Base-by-base conservation (phyloP, 371 early-diverging fungal species). In the Nosema muscidifuracis region DNA sequence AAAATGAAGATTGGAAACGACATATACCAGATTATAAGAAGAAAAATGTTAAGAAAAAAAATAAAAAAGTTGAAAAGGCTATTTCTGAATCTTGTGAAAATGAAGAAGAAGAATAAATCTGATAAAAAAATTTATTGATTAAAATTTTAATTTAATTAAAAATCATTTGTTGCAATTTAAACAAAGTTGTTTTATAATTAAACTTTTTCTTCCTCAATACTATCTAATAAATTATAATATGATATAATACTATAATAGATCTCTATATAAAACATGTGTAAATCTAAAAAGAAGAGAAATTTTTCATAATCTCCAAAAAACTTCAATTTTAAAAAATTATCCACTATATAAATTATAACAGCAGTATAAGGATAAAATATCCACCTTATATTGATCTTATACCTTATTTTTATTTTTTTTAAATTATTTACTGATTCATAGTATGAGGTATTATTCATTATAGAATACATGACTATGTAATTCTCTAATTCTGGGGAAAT, bases 11-110 rank as follows among this genome's bases (percentile, higher is more conserved):
- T 20, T 99, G 99, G 99, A 95, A 94, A 68, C 86, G 96, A 58
- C 97, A 94, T 85, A 84, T 97, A 58, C 99, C 99, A 7, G 86
- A 93, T 71, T 93, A 94, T 87, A 92, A 92, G 80, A 94, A 94
- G 87, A 87, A 86, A 80, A 89, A 90, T 65, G 83, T 86, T 74
- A 89, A 90, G 82, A 83, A 87, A 43, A 86, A 87, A 81, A 90
- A 69, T 15, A 71, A 71, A 34, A 62, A 43, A 36, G 55, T 74
- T 69, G 61, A 57, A 9, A 71, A 63, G 51, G 38, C 13, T 7
- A 38, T 38, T 38, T 7, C 38, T 7, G 13, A 38, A 4, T 7
- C 38, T 38, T 38, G 38, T 38, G 13, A 4, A 38, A 7, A 38
- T 7, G 7, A 38, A 38, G 13, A 13, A 4, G 13, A 38, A 13